A percentile compares a stretch with the other conserved stretches of the same genome.
phyloP scores from a whole-genome alignment of 768 basidiomycete species.

The Tricholoma saponaceum region DNA sequence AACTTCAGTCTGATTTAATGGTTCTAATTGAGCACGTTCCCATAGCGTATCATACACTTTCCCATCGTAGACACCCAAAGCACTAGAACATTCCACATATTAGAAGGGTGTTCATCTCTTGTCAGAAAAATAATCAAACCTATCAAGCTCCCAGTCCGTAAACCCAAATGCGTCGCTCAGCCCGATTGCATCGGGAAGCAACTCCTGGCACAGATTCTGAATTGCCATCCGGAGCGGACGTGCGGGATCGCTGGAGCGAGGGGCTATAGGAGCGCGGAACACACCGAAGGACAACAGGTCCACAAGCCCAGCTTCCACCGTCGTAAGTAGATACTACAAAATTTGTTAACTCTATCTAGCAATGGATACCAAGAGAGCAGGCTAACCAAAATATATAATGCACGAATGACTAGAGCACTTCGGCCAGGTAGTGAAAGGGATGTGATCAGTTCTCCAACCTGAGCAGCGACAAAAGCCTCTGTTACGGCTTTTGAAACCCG shows the following conservation, averaged over 20 bases:
- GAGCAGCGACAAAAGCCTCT: constrained; percentile 63
- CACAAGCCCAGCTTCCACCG: constrained; percentile 48
- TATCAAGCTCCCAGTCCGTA: constrained; percentile 71
- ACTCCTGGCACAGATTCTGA: constrained; percentile 39
- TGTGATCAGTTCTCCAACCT: constrained; percentile 46
- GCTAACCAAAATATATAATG: constrained; percentile 44
- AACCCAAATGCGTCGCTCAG: constrained; percentile 73
- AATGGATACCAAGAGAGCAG: neutral
- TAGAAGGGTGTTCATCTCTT: neutral
- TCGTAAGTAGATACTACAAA: constrained; percentile 55
- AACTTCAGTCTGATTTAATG: constrained; percentile 50
- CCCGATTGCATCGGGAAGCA: constrained; percentile 64
- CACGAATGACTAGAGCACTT: constrained; percentile 26
- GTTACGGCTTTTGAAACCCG: constrained; percentile 60
- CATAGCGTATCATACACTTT: constrained; percentile 67
- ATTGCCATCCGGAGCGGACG: constrained; percentile 48
- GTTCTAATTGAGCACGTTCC: constrained; percentile 53
- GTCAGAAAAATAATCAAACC: constrained; percentile 29
- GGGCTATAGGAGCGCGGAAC: constrained; percentile 19
- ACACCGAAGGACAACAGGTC: constrained; percentile 59
- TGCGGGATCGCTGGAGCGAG: constrained; percentile 36
- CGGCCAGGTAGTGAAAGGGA: constrained; percentile 16
- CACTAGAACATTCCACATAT: constrained; percentile 29
- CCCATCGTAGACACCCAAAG: constrained; percentile 60
- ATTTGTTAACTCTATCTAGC: neutral